Evolutionary conservation across 2,329 filamentous ascomycete genomes (phyloP), one percentile per base, ranked within the genome.

Genomic region (Trichoderma gracile): DNA sequence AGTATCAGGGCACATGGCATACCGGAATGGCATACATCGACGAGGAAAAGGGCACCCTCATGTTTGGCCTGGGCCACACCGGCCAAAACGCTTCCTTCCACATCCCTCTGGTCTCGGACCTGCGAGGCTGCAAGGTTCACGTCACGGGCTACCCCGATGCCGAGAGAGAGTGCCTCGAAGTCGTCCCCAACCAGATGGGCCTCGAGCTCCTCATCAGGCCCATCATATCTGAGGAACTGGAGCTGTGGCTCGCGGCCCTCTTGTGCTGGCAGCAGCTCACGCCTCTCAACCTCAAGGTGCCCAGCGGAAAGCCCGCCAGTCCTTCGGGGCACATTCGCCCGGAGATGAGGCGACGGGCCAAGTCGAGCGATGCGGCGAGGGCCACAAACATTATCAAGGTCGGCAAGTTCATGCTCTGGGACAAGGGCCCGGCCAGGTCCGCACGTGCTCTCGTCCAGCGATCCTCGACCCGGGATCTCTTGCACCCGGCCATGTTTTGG

Each of bases 321-420:
- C 73, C 75, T 21, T 71, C 69, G n/a, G 69, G 73, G 14, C 70
- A 76, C n/a, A 74, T 75, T 50, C 76, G 79, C 62, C 74, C 78
- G 0, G 80, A 82, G 64, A 73, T 81, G 62, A 79, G 75, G 58
- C 78, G 80, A 59, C 78, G 80, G 46, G 74, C 75, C 33, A 70
- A 70, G 54, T 74, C 73, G 1, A 69, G 71, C 19, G 73, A 77
- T 43, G 74, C 71, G 46, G 58, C 68, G 68, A 79, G 74, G 30
- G 68, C 74, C 2, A 72, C 76, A 1, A 95, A 89, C 63, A 95
- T 98, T 69, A 98, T 98, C 80, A 99, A 98, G 74, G 92, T 97
- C 54, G 95, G 93, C 63, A 93, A 93, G 73, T 86, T 97, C 73
- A 88, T 93, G 73, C 82, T 96, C 53, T 97, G 93, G 94, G 93